phyloP scores from a whole-genome alignment of 768 basidiomycete species.

The Leccinum obscurum region DNA sequence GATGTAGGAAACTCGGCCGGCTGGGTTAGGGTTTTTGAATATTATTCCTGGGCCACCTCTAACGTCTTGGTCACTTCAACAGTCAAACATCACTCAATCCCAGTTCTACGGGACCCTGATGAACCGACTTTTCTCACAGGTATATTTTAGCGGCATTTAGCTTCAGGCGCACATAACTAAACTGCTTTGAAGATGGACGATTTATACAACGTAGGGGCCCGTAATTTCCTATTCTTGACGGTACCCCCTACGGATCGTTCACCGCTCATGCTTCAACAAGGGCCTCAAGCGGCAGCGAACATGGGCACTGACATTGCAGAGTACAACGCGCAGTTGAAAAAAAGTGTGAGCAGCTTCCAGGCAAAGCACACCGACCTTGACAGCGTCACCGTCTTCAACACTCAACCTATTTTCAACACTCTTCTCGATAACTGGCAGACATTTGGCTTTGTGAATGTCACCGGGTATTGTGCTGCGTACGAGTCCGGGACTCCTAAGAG shows the following conservation, averaged over 20 bases:
- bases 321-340: conserved; percentile 45
- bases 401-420: conserved; percentile 57
- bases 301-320: conserved; percentile 40
- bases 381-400: conserved; percentile 51
- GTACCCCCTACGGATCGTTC: conserved; percentile 61
- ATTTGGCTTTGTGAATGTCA: conserved; percentile 58
- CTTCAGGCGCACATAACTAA: not conserved
- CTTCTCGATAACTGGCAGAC: conserved; percentile 52
- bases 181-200: conserved; percentile 14
- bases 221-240: conserved; percentile 63
- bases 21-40: conserved; percentile 19
- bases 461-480: conserved; percentile 60
- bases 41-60: not conserved
- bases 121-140: conserved; percentile 31
- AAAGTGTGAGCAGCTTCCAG: conserved; percentile 41
- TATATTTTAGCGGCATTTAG: not conserved
- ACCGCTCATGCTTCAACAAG: conserved; percentile 50
- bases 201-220: conserved; percentile 43
- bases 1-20: conserved; percentile 41
- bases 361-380: conserved; percentile 43
- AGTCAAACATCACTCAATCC: conserved; percentile 26
- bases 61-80: not conserved
- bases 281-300: conserved; percentile 24
- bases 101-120: conserved; percentile 28
- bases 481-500: conserved; percentile 52